Evolutionary conservation across 345 rosid genomes (phyloP).

Genomic region (Eutrema japonicum): DNA sequence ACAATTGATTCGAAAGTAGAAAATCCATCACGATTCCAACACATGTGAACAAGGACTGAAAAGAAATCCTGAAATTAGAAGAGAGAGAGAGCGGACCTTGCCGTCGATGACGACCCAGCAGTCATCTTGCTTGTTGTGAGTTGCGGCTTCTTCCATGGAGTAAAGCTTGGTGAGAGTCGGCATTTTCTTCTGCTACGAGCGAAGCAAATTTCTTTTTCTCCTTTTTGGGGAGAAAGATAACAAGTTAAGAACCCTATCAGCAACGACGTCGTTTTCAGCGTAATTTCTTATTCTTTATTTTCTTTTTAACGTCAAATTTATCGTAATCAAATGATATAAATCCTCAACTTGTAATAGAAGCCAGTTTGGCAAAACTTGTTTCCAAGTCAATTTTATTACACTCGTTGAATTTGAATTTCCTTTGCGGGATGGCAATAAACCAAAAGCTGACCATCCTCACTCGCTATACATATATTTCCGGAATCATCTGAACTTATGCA

Average conservation of each 20-base stretch:
- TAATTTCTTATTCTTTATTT: background rate
- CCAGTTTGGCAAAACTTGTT: background rate
- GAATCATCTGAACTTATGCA: slow-evolving; percentile 76
- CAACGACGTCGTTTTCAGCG: slow-evolving; percentile 15
- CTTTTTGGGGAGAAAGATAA: background rate
- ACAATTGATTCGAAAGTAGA: background rate
- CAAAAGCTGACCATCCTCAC: slow-evolving; percentile 66
- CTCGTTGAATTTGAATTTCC: slow-evolving; percentile 24
- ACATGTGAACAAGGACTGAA: background rate
- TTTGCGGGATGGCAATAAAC: slow-evolving; percentile 51
- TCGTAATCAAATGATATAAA: background rate
- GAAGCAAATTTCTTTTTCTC: slow-evolving; percentile 4
- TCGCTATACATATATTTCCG: slow-evolving; percentile 56
- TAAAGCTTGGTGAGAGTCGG: slow-evolving; percentile 75
- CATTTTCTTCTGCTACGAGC: slow-evolving; percentile 47
- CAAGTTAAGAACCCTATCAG: background rate
- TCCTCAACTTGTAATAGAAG: background rate
- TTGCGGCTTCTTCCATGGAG: slow-evolving; percentile 74
- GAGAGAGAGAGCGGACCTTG: slow-evolving; percentile 52
- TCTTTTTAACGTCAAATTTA: background rate
- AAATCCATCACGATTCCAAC: background rate
- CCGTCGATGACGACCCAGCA: slow-evolving; percentile 94
- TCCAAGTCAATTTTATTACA: background rate
- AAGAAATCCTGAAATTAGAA: background rate
- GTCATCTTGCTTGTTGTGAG: slow-evolving; percentile 72